phyloP scores from a whole-genome alignment of 2,329 filamentous ascomycete genomes.

The Pseudogymnoascus sp. region DNA sequence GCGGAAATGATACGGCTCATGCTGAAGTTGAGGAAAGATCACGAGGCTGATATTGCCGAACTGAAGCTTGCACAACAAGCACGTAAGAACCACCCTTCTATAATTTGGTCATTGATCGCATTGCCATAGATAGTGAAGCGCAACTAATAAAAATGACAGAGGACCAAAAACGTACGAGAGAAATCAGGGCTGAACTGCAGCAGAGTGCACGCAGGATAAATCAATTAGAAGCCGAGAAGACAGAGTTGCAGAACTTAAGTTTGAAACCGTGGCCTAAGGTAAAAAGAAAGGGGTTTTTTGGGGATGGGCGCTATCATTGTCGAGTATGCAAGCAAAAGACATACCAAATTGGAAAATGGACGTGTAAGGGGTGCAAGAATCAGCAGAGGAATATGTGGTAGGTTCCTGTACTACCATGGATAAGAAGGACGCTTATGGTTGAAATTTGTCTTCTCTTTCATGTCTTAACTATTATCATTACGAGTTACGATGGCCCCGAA shows the following conservation, averaged over 20 bases:
- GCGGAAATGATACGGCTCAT: neutral
- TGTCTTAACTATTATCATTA: too few relatives aligned
- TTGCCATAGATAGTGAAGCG: neutral
- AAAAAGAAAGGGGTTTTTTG: neutral
- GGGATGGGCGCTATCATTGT: neutral
- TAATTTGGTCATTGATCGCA: neutral
- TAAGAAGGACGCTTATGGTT: too few relatives aligned
- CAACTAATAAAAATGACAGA: neutral
- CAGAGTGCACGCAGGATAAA: neutral
- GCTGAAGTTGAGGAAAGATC: neutral
- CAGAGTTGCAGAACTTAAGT: neutral
- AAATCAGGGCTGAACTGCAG: neutral
- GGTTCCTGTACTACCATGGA: too few relatives aligned
- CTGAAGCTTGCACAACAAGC: neutral
- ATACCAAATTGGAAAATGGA: neutral
- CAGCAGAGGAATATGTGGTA: neutral
- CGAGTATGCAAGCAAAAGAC: neutral
- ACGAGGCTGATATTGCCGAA: neutral
- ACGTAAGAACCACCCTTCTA: neutral
- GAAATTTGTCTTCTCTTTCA: too few relatives aligned
- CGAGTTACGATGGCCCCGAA: neutral
- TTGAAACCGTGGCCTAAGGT: neutral
- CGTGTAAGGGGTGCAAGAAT: neutral
- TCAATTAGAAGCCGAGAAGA: neutral
- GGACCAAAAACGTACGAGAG: neutral